Base-by-base conservation (phyloP, 2,329 filamentous ascomycete species). In the Xylariaceae sp. region DNA sequence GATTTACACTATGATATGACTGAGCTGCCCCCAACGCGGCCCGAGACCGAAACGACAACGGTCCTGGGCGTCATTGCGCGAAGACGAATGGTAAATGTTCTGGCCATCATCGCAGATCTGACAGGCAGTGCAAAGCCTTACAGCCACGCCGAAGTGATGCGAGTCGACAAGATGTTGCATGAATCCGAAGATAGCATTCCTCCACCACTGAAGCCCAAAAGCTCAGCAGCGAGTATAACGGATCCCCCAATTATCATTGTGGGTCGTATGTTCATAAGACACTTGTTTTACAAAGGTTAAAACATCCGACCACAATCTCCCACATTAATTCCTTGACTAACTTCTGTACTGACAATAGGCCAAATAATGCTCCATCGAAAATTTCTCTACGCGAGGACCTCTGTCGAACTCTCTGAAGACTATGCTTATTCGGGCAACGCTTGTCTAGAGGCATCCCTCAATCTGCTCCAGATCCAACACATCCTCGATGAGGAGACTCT, bases 11-110 rank as follows among this genome's bases (percentile, higher is more conserved):
- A 78, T 51, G 74, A 76, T 12, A 76, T 75, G 68, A 73, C 73
- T 49, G 61, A 63, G 6, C 63, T 80, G 2, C 78, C 78, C 6
- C 63, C 70, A 1, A 75, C 76, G 2, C 62, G 77, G 40, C 72
- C 77, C 0, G 65, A 74, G 17, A 72, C 70, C 5, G 78, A 81
- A 54, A 69, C 71, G 2, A 81, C 78, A 1, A 74, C 76, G 0
- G 73, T 73, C 47, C 70, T 75, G 4, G 81, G 78, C 55, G 70
- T 80, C 58, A 79, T 80, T 52, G 73, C 75, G 31, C 78, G 79
- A 56, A 71, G 75, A n/a, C 72, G 74, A 4, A 63, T 81, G 49
- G 70, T 76, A 13, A 73, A 73, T 42, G 71, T 74, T n/a, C 72
- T 80, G 31, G 76, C 76, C 11, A 69, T 73, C 17, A 73, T 80